Conservation (phyloP, 2,329 filamentous ascomycete species). For the Colletotrichum coccodes region DNA sequence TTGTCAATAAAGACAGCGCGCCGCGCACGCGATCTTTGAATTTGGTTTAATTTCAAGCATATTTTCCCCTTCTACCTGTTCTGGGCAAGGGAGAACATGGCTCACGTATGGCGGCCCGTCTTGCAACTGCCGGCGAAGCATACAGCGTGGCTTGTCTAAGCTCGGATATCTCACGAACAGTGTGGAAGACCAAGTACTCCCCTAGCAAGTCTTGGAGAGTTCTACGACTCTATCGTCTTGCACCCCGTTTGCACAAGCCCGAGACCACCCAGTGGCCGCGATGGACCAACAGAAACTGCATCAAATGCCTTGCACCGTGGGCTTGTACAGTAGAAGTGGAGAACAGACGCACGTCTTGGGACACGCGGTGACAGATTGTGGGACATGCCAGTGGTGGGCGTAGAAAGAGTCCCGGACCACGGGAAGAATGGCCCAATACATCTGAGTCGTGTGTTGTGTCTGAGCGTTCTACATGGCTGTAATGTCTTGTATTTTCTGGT, state of each 20-base stretch:
- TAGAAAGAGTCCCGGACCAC: background rate
- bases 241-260: background rate
- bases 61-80: background rate
- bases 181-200: background rate
- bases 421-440: constrained; percentile 17
- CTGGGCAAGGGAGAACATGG: background rate
- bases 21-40: background rate
- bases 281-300: background rate
- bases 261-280: background rate
- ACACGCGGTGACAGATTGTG: constrained; percentile 4
- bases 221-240: background rate
- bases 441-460: constrained; percentile 15
- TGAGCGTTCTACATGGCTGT: background rate
- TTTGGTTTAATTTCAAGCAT: background rate
- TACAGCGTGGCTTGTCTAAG: background rate
- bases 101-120: background rate
- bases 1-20: background rate
- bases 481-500: background rate
- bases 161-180: background rate
- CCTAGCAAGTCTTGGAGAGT: background rate
- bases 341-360: background rate
- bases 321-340: background rate
- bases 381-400: background rate
- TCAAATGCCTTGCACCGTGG: background rate
- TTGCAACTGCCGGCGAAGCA: background rate